phyloP scores from a whole-genome alignment of 2,329 filamentous ascomycete genomes.

The Lachnellula cervina region DNA sequence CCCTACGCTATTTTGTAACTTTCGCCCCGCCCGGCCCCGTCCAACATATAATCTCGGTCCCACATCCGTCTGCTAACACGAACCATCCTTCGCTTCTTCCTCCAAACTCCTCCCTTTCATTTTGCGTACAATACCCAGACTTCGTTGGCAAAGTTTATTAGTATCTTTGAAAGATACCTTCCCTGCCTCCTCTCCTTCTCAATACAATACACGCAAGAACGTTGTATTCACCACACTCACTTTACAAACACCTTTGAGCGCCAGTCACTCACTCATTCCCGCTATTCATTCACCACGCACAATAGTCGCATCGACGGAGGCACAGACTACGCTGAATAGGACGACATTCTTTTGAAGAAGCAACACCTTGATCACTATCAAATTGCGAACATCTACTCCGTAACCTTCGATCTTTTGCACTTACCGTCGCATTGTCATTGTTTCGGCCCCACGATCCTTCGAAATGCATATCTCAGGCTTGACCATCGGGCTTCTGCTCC shows the following conservation, averaged over 20 bases:
- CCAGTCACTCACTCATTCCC: background rate
- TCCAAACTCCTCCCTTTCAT: slow-evolving; percentile 13
- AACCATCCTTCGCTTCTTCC: background rate
- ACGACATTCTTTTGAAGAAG: too few species aligned
- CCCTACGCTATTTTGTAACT: too few species aligned
- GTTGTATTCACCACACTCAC: slow-evolving; percentile 16
- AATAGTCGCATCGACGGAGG: slow-evolving; percentile 13
- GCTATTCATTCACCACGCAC: background rate
- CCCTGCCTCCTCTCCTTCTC: slow-evolving; percentile 25
- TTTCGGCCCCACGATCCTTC: background rate
- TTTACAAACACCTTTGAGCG: background rate
- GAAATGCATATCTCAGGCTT: slow-evolving; percentile 43
- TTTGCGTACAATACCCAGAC: slow-evolving; percentile 30
- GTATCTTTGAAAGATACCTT: slow-evolving; percentile 30
- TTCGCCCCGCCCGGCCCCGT: too few species aligned
- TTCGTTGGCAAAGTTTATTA: slow-evolving; percentile 54
- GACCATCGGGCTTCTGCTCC: slow-evolving; percentile 45
- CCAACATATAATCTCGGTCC: background rate
- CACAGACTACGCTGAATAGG: too few species aligned
- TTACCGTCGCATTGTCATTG: slow-evolving; percentile 1
- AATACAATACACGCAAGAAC: slow-evolving; percentile 13
- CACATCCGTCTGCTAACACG: background rate
- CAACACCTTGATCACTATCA: slow-evolving; percentile 2
- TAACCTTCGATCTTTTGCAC: background rate
- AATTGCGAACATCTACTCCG: background rate